Evolutionary conservation across 495 filamentous ascomycete genomes (phyloP).

Genomic region (Massariosphaeria phaeospora): DNA sequence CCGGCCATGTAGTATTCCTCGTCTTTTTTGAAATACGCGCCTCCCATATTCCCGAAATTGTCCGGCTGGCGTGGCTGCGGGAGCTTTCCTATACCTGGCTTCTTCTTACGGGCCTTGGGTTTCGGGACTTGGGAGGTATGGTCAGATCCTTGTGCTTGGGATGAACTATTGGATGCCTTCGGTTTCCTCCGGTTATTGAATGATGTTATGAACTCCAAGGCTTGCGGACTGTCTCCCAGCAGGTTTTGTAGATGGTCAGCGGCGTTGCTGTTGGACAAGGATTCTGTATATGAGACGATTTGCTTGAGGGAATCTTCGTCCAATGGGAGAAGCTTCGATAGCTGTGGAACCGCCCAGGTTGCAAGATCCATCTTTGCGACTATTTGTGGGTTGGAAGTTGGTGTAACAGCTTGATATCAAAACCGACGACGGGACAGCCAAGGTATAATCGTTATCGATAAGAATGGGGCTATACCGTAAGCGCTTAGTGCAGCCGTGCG

Average conservation of each 20-base stretch:
- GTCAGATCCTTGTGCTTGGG: slow-evolving; percentile 26
- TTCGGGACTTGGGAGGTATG: slow-evolving; percentile 35
- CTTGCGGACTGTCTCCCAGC: slow-evolving; percentile 77
- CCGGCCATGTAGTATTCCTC: slow-evolving; percentile 61
- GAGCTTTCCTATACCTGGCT: slow-evolving; percentile 53
- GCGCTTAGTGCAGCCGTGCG: too few relatives aligned
- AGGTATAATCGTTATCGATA: not conserved
- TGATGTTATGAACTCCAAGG: slow-evolving; percentile 84
- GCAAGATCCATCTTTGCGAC: slow-evolving; percentile 26
- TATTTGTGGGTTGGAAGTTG: not conserved
- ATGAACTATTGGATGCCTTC: slow-evolving; percentile 30
- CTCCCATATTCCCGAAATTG: slow-evolving; percentile 52
- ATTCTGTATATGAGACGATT: slow-evolving; percentile 71
- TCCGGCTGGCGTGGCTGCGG: slow-evolving; percentile 56
- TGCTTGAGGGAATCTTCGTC: slow-evolving; percentile 78
- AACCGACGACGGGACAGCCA: not conserved
- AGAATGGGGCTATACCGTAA: too few relatives aligned
- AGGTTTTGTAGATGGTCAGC: slow-evolving; percentile 82
- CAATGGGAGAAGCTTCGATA: slow-evolving; percentile 73
- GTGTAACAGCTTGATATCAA: not conserved
- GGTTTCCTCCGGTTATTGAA: slow-evolving; percentile 72
- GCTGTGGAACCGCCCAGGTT: slow-evolving; percentile 58
- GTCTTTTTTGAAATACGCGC: slow-evolving; percentile 58
- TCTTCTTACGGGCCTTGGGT: slow-evolving; percentile 52
- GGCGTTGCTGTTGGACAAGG: slow-evolving; percentile 65